phyloP scores from a whole-genome alignment of 139 green algal genomes.

The Nannochloris sp. region DNA sequence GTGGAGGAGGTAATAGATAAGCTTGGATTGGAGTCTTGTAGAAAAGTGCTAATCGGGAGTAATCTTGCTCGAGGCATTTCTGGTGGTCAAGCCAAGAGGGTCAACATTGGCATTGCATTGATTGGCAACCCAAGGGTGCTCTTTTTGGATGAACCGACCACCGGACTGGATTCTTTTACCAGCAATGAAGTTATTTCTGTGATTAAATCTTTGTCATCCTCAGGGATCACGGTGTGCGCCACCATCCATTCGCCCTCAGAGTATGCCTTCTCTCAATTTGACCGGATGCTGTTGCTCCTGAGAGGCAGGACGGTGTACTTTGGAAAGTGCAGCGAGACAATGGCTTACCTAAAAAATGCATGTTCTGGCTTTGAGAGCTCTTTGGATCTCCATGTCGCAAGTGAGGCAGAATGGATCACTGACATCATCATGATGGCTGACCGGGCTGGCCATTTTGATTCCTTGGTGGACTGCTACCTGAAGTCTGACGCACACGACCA shows the following conservation, averaged over 20 bases:
- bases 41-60: slow-evolving; percentile 8
- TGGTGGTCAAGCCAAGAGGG: slow-evolving; percentile 10
- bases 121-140: slow-evolving; percentile 41
- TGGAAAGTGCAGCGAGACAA: slow-evolving; percentile 19
- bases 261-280: slow-evolving; percentile 42
- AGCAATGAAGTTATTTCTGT: slow-evolving; percentile 40
- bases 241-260: slow-evolving; percentile 47
- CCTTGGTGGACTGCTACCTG: neutral
- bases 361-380: neutral
- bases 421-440: slow-evolving; percentile 7
- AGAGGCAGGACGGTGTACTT: slow-evolving; percentile 37
- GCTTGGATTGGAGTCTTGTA: slow-evolving; percentile 5
- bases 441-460: neutral
- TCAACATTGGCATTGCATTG: slow-evolving; percentile 26
- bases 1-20: slow-evolving; percentile 9
- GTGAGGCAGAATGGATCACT: slow-evolving; percentile 6
- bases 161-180: slow-evolving; percentile 53
- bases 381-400: neutral
- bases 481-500: neutral
- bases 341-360: slow-evolving; percentile 3
- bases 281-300: slow-evolving; percentile 43
- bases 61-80: slow-evolving; percentile 9
- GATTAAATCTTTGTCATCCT: slow-evolving; percentile 23
- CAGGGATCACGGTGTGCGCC: slow-evolving; percentile 41
- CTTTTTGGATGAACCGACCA: slow-evolving; percentile 54